Evolutionary conservation across 345 rosid genomes (phyloP), one percentile per base, ranked within the genome.

Genomic region (Citrus hindsii): DNA sequence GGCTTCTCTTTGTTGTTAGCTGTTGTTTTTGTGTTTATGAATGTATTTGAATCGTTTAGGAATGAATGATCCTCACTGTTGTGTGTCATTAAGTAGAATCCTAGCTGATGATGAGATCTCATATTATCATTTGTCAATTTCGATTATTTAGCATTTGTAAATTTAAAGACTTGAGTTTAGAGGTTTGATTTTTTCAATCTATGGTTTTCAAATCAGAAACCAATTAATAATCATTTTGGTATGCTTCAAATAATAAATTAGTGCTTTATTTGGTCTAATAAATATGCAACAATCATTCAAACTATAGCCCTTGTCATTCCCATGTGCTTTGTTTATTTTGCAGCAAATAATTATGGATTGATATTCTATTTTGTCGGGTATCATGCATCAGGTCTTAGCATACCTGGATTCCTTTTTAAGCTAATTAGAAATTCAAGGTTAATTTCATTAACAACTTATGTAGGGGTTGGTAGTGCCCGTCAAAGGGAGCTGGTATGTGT

Each of bases 401-500:
- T 9, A 21, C 40, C 58, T 62, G 1, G 40, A 30, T 16, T 22
- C 16, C 16, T 71, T 24, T 35, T 21, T 69, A 22, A 40, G 25
- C 25, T 48, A n/a, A 55, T 40, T 32, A 32, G 48, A 67, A 59
- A 33, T 61, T 14, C 37, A 18, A 1, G 38, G 22, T 55, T 75
- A 18, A 70, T 55, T 32, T 42, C 58, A 9, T 81, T 7, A 30
- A 42, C 33, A 32, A 67, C 38, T 72, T 79, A 38, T 76, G 74
- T 74, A 81, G 79, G 82, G 59, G 61, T 84, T 61, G 84, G 84
- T 14, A 82, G 79, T 27, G 82, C 78, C 30, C 76, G 76, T 51
- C 82, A 81, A 1, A 51, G 76, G 21, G 84, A 79, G 70, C 21
- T 76, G 81, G 83, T 84, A 79, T 53, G 76, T 38, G 25, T 32